Conservation (phyloP, 2,329 filamentous ascomycete species). For the Ceratocystis ficicola region DNA sequence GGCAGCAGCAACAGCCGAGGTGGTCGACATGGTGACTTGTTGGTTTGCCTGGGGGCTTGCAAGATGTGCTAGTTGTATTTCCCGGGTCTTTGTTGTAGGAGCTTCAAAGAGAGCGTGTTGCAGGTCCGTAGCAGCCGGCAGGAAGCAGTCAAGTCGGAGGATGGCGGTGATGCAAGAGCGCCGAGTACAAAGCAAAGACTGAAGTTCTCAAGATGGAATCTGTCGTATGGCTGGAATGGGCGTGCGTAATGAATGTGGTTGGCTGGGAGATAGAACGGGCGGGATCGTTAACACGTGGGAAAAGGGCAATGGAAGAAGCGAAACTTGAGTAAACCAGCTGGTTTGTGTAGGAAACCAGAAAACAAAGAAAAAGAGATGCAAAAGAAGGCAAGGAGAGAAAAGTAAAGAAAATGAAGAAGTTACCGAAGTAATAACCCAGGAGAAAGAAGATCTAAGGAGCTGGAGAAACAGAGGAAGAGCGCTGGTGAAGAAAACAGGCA, state of each 20-base stretch:
- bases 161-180: too few relatives aligned
- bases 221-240: neutral
- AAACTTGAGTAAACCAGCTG: constrained; percentile 13
- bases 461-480: constrained; percentile 9
- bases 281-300: neutral
- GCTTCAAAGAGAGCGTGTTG: neutral
- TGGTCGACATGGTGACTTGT: constrained; percentile 16
- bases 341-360: neutral
- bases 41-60: neutral
- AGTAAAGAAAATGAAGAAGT: constrained; percentile 16
- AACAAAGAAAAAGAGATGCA: neutral
- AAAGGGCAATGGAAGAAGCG: neutral
- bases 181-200: neutral
- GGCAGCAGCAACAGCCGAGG: neutral
- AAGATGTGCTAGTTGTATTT: neutral
- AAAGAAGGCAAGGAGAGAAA: neutral
- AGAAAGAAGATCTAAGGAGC: constrained; percentile 13
- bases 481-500: constrained; percentile 6
- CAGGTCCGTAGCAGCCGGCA: neutral
- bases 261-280: neutral
- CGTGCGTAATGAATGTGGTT: neutral
- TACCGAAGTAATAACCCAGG: constrained; percentile 17
- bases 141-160: neutral
- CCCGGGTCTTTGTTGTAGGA: neutral
- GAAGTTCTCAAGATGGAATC: neutral